Conservation (phyloP, 129 eudicot genomes). For the Flaveria brownii region DNA sequence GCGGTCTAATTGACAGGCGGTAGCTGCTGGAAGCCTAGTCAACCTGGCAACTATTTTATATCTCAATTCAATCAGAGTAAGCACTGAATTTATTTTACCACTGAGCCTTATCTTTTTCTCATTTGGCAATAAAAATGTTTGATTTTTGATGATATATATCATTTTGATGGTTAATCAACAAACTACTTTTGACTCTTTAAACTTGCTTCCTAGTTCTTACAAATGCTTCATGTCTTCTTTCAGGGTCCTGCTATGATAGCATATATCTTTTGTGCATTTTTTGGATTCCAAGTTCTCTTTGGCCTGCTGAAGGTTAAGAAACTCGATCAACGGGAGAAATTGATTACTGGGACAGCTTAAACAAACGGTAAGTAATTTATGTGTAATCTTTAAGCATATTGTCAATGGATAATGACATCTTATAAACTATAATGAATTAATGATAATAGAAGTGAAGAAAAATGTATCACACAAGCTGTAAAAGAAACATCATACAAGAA, state of each 20-base stretch:
- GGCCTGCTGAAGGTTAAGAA: slow-evolving; percentile 85
- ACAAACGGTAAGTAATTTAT: slow-evolving; percentile 45
- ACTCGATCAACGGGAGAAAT: slow-evolving; percentile 75
- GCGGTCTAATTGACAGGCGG: slow-evolving; percentile 58
- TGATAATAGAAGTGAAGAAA: not conserved
- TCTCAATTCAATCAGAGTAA: slow-evolving; percentile 71
- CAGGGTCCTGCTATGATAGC: slow-evolving; percentile 80
- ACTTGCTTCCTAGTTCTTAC: not conserved
- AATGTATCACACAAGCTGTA: not conserved
- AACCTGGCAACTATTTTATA: slow-evolving; percentile 85
- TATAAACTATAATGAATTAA: not conserved
- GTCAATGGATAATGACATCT: not conserved
- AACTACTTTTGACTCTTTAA: not conserved
- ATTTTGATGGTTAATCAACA: not conserved
- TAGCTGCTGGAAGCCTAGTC: slow-evolving; percentile 91
- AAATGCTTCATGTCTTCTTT: slow-evolving; percentile 11
- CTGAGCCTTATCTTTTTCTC: not conserved
- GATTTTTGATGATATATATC: slow-evolving; percentile 5
- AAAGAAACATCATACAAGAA: not conserved
- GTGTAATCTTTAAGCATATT: not conserved
- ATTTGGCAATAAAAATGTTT: not conserved
- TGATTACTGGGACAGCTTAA: slow-evolving; percentile 95
- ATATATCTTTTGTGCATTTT: slow-evolving; percentile 65
- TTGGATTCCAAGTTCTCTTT: slow-evolving; percentile 85
- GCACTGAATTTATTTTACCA: slow-evolving; percentile 13